Conservation (phyloP, 2,329 filamentous ascomycete genomes). For the Xylariaceae sp. region DNA sequence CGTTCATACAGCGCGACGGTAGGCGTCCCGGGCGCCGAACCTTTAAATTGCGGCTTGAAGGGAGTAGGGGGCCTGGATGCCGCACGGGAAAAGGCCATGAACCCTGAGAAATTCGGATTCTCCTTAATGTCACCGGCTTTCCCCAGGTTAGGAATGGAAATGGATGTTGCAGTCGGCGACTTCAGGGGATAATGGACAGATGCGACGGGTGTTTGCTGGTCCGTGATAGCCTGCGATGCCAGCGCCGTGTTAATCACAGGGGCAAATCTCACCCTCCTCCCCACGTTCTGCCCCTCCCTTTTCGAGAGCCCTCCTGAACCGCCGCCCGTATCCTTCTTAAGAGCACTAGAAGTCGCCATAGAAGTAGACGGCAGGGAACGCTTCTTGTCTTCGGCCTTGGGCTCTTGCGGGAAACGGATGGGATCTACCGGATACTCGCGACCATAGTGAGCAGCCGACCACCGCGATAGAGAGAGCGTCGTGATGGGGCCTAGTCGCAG, state of each 20-base stretch:
- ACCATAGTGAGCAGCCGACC: neutral
- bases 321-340: neutral
- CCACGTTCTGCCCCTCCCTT: neutral
- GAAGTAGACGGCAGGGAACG: neutral
- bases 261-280: neutral
- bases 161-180: constrained; percentile 9
- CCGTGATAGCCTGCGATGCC: neutral
- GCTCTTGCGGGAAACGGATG: constrained; percentile 9
- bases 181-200: constrained; percentile 15
- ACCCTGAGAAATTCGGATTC: neutral
- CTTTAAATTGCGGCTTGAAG: constrained; percentile 4
- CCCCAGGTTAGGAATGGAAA: neutral
- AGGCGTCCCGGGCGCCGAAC: constrained; percentile 1
- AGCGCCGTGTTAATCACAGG: neutral
- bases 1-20: constrained; percentile 14
- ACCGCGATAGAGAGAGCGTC: constrained; percentile 21
- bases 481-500: constrained; percentile 18
- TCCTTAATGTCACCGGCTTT: neutral
- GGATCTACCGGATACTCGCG: constrained; percentile 12
- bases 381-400: constrained; percentile 3
- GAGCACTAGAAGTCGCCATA: neutral
- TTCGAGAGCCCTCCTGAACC: neutral
- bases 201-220: neutral
- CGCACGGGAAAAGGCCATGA: neutral
- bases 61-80: neutral